These are phyloP conservation scores for Crucihimalaya himalaica DNA, from an alignment of 345 rosid species.

Conservation along the genomic window DNA sequence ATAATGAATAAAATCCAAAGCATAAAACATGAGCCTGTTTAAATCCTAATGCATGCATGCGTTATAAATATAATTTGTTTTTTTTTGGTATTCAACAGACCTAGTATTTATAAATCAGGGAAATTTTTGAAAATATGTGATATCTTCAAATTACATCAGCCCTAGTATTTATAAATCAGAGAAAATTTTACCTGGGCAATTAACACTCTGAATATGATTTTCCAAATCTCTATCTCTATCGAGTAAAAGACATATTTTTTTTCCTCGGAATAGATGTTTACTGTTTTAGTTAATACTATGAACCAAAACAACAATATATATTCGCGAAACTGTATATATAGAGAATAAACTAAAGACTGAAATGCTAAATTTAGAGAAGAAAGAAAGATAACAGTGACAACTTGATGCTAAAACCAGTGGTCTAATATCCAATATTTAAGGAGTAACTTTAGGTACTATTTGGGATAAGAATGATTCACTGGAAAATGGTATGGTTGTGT, in stretches of 20 bases:
- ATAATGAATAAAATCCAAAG: no score
- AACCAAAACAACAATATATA: background rate
- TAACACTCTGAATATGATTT: background rate
- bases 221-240: background rate
- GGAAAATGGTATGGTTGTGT: conserved; percentile 15
- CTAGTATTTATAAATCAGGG: background rate
- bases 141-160: background rate
- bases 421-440: conserved; percentile 17
- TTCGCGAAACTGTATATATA: background rate
- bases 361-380: conserved; percentile 22
- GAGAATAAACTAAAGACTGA: background rate
- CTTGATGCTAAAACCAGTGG: conserved; percentile 30
- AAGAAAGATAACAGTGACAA: conserved; percentile 15
- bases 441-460: conserved; percentile 14
- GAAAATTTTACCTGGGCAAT: background rate
- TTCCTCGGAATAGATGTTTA: background rate
- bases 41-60: background rate
- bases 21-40: background rate
- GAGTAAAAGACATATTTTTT: background rate
- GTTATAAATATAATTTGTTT: background rate
- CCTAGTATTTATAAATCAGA: no score
- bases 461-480: conserved; percentile 26
- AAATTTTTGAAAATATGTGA: background rate
- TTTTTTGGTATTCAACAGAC: background rate
- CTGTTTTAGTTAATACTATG: background rate